Conservation (phyloP, 2,329 filamentous ascomycete genomes). For the Aspergillus fumigatus region DNA sequence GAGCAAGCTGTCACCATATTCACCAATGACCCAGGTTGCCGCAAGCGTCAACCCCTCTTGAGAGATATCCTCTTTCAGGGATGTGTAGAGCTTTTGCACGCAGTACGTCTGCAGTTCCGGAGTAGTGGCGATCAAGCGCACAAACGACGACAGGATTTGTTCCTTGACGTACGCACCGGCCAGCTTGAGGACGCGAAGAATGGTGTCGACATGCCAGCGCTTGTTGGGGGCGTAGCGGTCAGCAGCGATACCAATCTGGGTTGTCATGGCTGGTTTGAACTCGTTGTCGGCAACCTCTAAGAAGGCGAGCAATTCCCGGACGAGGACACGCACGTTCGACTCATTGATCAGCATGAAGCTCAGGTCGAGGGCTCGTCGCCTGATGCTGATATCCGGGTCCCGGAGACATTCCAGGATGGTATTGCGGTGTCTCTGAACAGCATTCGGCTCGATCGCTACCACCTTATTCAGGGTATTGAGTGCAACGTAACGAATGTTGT, state of each 20-base stretch:
- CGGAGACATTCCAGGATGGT: slow-evolving; percentile 94
- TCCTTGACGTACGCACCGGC: slow-evolving; percentile 98
- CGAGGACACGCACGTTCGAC: slow-evolving; percentile 86
- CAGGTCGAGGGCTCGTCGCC: slow-evolving; percentile 88
- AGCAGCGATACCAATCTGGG: slow-evolving; percentile 93
- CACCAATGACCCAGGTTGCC: slow-evolving; percentile 95
- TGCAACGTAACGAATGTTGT: slow-evolving; percentile 98
- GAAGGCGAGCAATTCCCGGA: slow-evolving; percentile 90
- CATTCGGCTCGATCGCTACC: slow-evolving; percentile 95
- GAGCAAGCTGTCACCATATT: slow-evolving; percentile 89
- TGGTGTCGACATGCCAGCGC: slow-evolving; percentile 97
- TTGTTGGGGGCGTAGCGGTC: slow-evolving; percentile 96
- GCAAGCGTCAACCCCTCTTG: slow-evolving; percentile 93
- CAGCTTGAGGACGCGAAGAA: slow-evolving; percentile 86
- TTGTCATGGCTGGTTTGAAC: slow-evolving; percentile 98
- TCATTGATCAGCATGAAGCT: slow-evolving; percentile 99
- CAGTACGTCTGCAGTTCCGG: slow-evolving; percentile 94
- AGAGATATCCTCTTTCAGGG: slow-evolving; percentile 92
- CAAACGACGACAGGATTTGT: slow-evolving; percentile 93
- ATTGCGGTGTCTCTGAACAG: slow-evolving; percentile 93
- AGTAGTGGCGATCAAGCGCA: slow-evolving; percentile 90
- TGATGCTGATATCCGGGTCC: slow-evolving; percentile 97
- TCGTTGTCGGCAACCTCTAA: slow-evolving; percentile 96
- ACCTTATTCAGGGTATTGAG: slow-evolving; percentile 97
- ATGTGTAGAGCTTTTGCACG: slow-evolving; percentile 87